Evolutionary conservation across 2,329 filamentous ascomycete genomes (phyloP).

Genomic region (Trichothecium roseum): DNA sequence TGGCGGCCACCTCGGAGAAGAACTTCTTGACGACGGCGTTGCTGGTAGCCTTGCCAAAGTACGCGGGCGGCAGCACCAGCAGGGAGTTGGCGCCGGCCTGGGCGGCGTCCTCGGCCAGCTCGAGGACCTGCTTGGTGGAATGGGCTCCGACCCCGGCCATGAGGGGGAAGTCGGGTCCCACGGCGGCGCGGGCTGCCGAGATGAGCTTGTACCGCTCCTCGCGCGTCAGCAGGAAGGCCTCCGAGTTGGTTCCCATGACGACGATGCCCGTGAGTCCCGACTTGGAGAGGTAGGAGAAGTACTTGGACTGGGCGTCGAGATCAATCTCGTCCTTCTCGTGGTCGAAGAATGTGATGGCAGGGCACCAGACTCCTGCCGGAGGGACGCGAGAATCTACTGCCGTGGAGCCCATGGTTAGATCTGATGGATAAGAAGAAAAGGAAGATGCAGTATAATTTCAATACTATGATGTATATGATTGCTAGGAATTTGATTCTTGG

Average conservation of each 20-base stretch:
- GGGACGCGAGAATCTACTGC: conserved; percentile 21
- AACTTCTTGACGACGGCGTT: conserved; percentile 50
- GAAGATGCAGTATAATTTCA: no score
- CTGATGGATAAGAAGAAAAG: no score
- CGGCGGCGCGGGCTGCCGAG: conserved; percentile 52
- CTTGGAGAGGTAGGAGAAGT: conserved; percentile 60
- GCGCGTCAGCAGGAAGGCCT: conserved; percentile 68
- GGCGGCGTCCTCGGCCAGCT: conserved; percentile 58
- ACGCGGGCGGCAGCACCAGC: conserved; percentile 65
- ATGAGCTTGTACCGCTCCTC: conserved; percentile 59
- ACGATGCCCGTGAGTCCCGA: conserved; percentile 65
- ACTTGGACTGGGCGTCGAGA: conserved; percentile 33
- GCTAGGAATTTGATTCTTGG: no score
- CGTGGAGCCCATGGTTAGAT: conserved; percentile 2
- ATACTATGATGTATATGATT: no score
- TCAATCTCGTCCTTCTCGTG: conserved; percentile 36
- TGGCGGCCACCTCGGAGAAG: conserved; percentile 54
- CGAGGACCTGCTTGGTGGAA: conserved; percentile 62
- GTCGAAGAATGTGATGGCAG: conserved; percentile 45
- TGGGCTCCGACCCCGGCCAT: conserved; percentile 69
- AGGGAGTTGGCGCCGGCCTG: conserved; percentile 64
- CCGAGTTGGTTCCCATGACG: conserved; percentile 73
- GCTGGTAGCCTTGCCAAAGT: conserved; percentile 60
- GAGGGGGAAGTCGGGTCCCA: conserved; percentile 56
- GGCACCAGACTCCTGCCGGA: conserved; percentile 34